phyloP scores from a whole-genome alignment of 768 basidiomycete genomes.

The Boletales sp. region DNA sequence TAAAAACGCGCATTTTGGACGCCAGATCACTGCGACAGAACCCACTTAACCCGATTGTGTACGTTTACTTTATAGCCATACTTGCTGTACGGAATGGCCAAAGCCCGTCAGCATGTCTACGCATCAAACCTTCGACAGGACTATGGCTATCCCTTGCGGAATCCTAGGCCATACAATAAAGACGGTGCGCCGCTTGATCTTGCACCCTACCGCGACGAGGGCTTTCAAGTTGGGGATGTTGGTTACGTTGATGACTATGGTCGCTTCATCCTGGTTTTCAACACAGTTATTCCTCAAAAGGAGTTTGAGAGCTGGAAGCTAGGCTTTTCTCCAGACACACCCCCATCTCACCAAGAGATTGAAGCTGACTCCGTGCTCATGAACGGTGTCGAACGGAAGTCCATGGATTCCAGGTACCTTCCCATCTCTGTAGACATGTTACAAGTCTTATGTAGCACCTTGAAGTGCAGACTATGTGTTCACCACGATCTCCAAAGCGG shows the following conservation, averaged over 20 bases:
- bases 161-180: constrained; percentile 20
- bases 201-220: constrained; percentile 16
- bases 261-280: constrained; percentile 30
- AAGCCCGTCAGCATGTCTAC: constrained; percentile 1
- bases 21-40: too few species aligned
- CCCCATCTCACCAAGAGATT: too few species aligned
- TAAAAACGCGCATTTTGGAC: too few species aligned
- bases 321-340: too few species aligned
- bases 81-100: too few species aligned
- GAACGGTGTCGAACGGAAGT: too few species aligned
- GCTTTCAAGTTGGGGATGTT: constrained; percentile 35
- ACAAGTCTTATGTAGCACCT: not conserved
- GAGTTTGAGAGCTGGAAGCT: not conserved
- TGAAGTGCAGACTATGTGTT: too few species aligned
- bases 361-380: too few species aligned
- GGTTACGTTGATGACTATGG: constrained; percentile 28
- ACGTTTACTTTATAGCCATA: too few species aligned
- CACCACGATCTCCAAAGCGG: too few species aligned
- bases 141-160: constrained; percentile 29
- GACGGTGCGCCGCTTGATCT: constrained; percentile 5
- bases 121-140: constrained; percentile 4
- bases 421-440: not conserved
- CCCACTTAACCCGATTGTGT: too few species aligned
- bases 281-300: constrained; percentile 27
- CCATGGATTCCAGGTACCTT: not conserved